Conservation (phyloP, 192 early-diverging fungal species). For the Cetraspora pellucida region DNA sequence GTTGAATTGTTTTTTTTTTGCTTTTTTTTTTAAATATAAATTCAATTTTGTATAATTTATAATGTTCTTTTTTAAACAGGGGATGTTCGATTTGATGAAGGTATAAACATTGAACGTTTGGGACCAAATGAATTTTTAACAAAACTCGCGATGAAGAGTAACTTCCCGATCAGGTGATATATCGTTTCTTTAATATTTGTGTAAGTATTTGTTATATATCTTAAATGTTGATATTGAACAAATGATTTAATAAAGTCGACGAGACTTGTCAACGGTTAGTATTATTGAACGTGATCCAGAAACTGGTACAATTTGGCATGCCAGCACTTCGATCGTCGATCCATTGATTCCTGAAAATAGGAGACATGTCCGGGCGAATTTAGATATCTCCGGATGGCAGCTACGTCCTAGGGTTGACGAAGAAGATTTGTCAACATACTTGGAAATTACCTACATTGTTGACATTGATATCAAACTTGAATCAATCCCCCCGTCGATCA, state of each 20-base stretch:
- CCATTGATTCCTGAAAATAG: constrained; percentile 49
- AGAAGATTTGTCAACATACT: constrained; percentile 41
- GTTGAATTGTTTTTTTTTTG: neutral
- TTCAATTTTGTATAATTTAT: neutral
- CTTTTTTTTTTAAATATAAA: neutral
- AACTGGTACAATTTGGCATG: constrained; percentile 48
- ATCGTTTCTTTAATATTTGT: neutral
- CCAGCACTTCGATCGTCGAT: constrained; percentile 53
- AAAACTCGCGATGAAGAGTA: constrained; percentile 41
- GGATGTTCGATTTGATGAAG: constrained; percentile 53
- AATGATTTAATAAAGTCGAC: constrained; percentile 38
- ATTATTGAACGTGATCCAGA: constrained; percentile 54
- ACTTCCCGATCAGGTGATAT: constrained; percentile 38
- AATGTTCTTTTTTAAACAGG: neutral
- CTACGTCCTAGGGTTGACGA: constrained; percentile 51
- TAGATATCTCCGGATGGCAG: constrained; percentile 56
- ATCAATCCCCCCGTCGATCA: constrained; percentile 44
- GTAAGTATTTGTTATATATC: neutral
- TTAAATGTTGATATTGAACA: neutral
- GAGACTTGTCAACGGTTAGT: constrained; percentile 50
- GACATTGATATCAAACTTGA: constrained; percentile 55
- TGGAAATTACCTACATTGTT: constrained; percentile 49
- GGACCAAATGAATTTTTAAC: constrained; percentile 56
- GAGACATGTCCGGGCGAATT: constrained; percentile 47
- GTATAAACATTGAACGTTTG: constrained; percentile 52